Evolutionary conservation across 257 asterid genomes (phyloP).

Genomic region (Solanum sejunctum): DNA sequence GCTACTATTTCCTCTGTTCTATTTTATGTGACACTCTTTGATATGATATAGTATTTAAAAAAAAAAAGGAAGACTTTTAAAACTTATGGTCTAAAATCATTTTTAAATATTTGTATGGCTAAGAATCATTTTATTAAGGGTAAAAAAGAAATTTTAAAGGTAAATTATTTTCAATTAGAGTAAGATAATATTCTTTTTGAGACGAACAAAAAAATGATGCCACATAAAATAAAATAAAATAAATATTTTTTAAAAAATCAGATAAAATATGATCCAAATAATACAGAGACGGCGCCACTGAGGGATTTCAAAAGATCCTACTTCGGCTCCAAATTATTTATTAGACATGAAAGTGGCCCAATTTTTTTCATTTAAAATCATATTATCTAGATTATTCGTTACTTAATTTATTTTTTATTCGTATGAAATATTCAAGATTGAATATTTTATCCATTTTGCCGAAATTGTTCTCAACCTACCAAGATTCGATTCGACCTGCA

Average conservation of each 20-base stretch:
- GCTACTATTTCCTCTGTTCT: neutral
- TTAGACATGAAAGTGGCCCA: neutral
- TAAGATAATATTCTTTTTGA: no score
- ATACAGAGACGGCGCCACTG: neutral
- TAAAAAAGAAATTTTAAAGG: no score
- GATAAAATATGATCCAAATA: neutral
- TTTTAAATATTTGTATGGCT: no score
- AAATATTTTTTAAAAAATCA: neutral
- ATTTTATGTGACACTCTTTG: no score
- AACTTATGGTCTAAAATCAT: no score
- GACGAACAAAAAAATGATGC: accelerated
- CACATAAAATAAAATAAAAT: accelerated
- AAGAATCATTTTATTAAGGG: no score
- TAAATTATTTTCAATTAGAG: no score
- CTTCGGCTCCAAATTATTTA: neutral
- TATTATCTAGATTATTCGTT: neutral
- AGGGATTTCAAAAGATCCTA: neutral
- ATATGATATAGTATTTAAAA: no score
- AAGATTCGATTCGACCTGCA: neutral
- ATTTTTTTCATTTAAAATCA: neutral
- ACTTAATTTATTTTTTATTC: neutral
- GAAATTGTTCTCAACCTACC: no score
- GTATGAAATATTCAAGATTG: neutral
- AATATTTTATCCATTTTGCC: no score
- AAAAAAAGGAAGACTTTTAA: no score